Percentiles rank a stretch among this genome's conserved stretches.
These are phyloP conservation scores for Kentomonas sorsogonicus DNA, from an alignment of 208 protist species.

Conservation along the genomic window DNA sequence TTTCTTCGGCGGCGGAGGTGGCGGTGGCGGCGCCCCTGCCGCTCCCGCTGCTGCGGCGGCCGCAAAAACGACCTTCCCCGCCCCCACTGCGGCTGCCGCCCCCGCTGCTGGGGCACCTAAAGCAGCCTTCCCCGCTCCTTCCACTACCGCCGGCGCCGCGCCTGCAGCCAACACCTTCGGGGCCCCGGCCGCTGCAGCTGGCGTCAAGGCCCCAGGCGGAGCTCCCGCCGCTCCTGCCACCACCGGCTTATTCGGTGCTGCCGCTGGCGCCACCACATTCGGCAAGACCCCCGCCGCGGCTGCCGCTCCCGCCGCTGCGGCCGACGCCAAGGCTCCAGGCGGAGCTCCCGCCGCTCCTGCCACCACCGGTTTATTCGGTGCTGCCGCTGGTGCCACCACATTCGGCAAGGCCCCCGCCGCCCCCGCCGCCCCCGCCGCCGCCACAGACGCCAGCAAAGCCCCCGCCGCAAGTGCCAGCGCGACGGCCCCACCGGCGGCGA, in stretches of 20 bases:
- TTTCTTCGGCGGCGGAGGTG: slow-evolving; percentile 10
- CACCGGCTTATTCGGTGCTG: not conserved
- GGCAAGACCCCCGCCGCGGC: not conserved
- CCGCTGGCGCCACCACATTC: not conserved
- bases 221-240: not conserved
- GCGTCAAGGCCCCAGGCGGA: not conserved
- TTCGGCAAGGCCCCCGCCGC: slow-evolving; percentile 5
- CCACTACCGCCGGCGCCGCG: not conserved
- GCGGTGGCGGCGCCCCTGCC: slow-evolving; percentile 15
- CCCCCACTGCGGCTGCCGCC: not conserved
- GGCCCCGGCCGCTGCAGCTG: not conserved
- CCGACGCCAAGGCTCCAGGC: not conserved
- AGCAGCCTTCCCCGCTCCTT: not conserved
- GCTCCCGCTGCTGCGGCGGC: slow-evolving; percentile 11
- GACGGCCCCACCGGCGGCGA: not conserved
- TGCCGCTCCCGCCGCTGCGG: not conserved
- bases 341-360: not conserved
- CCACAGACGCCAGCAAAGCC: too few relatives aligned
- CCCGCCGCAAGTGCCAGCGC: not conserved
- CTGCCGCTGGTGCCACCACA: slow-evolving; percentile 3
- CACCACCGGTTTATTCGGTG: too few relatives aligned
- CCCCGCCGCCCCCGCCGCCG: too few relatives aligned
- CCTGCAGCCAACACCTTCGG: not conserved
- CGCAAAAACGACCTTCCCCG: too few relatives aligned
- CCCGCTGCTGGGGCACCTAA: not conserved